phyloP scores from a whole-genome alignment of 164 flowering plant genomes.

The Umbellularia californica region DNA sequence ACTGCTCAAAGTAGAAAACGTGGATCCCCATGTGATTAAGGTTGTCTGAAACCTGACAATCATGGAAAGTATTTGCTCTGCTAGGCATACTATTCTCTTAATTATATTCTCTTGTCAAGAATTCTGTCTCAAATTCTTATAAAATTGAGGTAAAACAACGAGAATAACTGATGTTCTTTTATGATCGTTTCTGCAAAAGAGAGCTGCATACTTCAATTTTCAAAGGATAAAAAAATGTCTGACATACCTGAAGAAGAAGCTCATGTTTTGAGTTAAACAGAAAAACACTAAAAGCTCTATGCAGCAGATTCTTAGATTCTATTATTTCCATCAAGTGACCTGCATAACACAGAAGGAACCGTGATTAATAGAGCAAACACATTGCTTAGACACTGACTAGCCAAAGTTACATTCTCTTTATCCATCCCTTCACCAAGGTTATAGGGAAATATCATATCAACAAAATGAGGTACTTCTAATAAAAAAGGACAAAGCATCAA shows the following conservation, averaged over 20 bases:
- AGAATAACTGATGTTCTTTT: not conserved
- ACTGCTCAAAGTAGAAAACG: not conserved
- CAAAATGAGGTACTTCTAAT: too few species aligned
- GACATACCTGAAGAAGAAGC: slow-evolving; percentile 85
- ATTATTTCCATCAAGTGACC: slow-evolving; percentile 96
- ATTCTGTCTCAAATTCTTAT: not conserved
- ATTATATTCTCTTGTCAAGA: not conserved
- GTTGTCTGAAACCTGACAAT: not conserved
- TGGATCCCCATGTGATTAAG: not conserved
- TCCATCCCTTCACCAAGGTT: not conserved
- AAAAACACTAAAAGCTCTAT: slow-evolving; percentile 95
- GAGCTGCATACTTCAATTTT: not conserved
- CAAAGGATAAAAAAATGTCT: not conserved
- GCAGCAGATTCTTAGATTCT: slow-evolving; percentile 70
- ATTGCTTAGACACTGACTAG: not conserved
- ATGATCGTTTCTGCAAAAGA: not conserved
- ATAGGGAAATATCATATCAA: too few species aligned
- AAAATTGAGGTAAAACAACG: not conserved
- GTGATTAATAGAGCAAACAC: not conserved
- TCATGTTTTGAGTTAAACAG: slow-evolving; percentile 89
- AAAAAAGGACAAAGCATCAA: too few species aligned
- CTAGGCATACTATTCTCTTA: not conserved
- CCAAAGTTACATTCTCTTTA: not conserved
- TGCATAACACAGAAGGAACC: slow-evolving; percentile 24
- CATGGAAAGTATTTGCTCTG: not conserved